Percentiles rank a stretch among this genome's conserved stretches.
Evolutionary conservation across 345 rosid species (phyloP).

Genomic region (Euclidium syriacum): DNA sequence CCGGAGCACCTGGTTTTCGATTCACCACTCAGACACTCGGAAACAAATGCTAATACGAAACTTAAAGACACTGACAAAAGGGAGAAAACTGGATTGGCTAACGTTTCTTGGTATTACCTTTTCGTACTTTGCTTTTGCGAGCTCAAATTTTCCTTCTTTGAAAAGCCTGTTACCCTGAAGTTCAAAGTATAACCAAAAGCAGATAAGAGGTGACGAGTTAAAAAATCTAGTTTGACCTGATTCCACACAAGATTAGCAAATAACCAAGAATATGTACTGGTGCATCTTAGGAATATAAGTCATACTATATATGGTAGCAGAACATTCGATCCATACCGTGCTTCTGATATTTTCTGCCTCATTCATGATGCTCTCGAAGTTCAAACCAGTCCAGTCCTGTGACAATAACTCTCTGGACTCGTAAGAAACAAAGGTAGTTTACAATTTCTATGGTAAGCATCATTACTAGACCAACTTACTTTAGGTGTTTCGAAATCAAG

Average conservation of each 20-base stretch:
- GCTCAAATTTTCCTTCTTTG: constrained; percentile 93
- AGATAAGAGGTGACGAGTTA: not conserved
- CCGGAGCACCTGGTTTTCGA: constrained; percentile 62
- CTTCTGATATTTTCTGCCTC: constrained; percentile 85
- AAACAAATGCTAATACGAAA: not conserved
- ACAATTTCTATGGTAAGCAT: not conserved
- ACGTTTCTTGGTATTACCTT: constrained; percentile 48
- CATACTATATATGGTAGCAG: not conserved
- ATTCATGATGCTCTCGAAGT: constrained; percentile 82
- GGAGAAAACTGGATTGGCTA: not conserved
- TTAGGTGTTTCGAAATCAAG: constrained; percentile 91
- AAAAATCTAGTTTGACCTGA: not conserved
- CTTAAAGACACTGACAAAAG: not conserved
- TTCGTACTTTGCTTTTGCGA: constrained; percentile 91
- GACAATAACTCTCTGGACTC: constrained; percentile 5
- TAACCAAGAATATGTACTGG: constrained; percentile 3
- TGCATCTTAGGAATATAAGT: not conserved
- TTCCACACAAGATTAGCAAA: constrained; percentile 3
- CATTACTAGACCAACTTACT: constrained; percentile 39
- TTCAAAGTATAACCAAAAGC: constrained; percentile 18
- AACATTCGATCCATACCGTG: constrained; percentile 45
- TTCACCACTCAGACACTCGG: constrained; percentile 1
- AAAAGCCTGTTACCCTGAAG: constrained; percentile 91
- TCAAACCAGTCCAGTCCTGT: constrained; percentile 98
- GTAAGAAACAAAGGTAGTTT: not conserved